phyloP scores from a whole-genome alignment of 2,329 filamentous ascomycete genomes.

The Atkinsonella texensis region DNA sequence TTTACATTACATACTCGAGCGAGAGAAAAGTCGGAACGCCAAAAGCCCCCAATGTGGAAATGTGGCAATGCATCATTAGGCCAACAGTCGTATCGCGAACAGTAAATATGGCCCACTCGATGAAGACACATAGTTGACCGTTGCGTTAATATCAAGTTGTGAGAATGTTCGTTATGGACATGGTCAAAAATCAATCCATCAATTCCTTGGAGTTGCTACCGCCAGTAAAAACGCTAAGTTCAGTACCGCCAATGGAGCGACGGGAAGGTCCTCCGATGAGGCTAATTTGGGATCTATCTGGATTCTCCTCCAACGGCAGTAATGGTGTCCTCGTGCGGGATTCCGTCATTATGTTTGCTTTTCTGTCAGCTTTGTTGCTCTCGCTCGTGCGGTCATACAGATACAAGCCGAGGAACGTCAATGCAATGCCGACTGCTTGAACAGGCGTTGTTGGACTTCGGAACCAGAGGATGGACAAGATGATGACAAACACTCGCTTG shows the following conservation, averaged over 20 bases:
- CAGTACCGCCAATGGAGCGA: constrained; percentile 35
- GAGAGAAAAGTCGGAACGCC: neutral
- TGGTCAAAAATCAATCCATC: constrained; percentile 32
- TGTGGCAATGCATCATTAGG: neutral
- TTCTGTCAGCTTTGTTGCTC: constrained; percentile 75
- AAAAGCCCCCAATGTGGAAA: neutral
- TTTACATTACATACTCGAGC: no score
- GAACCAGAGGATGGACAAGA: constrained; percentile 94
- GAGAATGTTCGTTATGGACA: neutral
- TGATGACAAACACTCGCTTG: constrained; percentile 94
- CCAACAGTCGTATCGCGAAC: no score
- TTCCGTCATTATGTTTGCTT: constrained; percentile 53
- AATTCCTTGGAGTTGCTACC: constrained; percentile 42
- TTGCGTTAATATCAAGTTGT: no score
- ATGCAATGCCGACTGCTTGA: constrained; percentile 71
- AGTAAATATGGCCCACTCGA: no score
- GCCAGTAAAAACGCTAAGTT: constrained; percentile 23
- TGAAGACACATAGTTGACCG: no score
- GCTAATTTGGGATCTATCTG: neutral
- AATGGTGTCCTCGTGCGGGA: constrained; percentile 32
- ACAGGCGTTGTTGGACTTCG: constrained; percentile 73
- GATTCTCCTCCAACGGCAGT: constrained; percentile 49
- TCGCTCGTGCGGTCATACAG: constrained; percentile 90
- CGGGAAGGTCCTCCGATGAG: constrained; percentile 11
- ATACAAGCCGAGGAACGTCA: constrained; percentile 89